Base-by-base conservation (phyloP, 805 yeast genomes). In the Metschnikowia orientalis region DNA sequence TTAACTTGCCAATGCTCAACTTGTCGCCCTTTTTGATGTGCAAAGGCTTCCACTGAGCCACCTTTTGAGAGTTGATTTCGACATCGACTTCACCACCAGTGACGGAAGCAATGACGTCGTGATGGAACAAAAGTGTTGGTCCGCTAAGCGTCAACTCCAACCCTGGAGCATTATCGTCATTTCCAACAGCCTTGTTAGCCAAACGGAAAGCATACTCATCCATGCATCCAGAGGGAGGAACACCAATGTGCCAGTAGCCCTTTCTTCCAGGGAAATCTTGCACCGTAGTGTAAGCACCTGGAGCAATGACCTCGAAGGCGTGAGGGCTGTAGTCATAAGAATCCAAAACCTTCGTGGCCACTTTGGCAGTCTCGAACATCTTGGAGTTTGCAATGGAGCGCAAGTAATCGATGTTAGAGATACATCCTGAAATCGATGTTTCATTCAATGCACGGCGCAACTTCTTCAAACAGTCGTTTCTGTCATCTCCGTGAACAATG, bases 221-320 rank as follows among this genome's bases (percentile, higher is more conserved):
- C 97, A 90, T 92, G 39, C 97, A 96, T 28, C 98, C 98, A 24
- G 95, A 86, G 6, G 97, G 97, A 16, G 98, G 98, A 35, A 90
- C 97, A 57, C 98, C 98, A 47, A 83, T 74, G 53, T 83, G 78
- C 94, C 94, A 84, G 57, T 70, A 70, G n/a, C 87, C 81, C 34
- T 69, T 69, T 67, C 98, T 80, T 32, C 95, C 95, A 11, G 95
- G 95, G 59, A 79, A 92, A 60, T 92, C 98, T 65, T 90, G 98
- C 30, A 90, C 90, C 3, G 96, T 85, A 22, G 97, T 90, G 61
- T 87, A 87, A 25, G 96, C 90, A 50, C 98, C 98, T 2, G 97
- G 97, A 26, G 77, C 62, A 19, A 81, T 57, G 24, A 90, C 73
- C 61, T 90, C 97, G 57, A 90, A 73, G 2, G 96, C 95, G 35